phyloP scores from a whole-genome alignment of 345 rosid species.

The Zanthoxylum bungeanum region DNA sequence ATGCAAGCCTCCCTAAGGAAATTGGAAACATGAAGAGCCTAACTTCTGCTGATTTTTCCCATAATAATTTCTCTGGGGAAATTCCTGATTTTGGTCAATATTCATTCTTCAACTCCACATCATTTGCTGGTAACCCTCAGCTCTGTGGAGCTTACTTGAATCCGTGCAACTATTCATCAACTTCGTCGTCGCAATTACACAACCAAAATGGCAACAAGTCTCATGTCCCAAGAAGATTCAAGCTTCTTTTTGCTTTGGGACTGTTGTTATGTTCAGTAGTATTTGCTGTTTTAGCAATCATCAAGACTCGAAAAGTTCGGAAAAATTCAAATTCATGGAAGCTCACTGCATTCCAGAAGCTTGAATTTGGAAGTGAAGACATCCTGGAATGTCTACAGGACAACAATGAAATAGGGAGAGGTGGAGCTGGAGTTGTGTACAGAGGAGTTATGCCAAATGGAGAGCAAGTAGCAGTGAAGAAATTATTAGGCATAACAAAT shows the following conservation, averaged over 20 bases:
- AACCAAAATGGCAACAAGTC: constrained; percentile 27
- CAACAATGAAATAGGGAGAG: constrained; percentile 80
- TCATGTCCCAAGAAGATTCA: constrained; percentile 47
- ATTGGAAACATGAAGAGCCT: constrained; percentile 77
- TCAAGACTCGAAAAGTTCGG: constrained; percentile 48
- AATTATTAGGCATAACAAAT: constrained; percentile 62
- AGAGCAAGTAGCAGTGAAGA: constrained; percentile 82
- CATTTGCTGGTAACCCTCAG: constrained; percentile 77
- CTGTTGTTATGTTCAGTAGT: constrained; percentile 64
- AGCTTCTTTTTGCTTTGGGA: constrained; percentile 76
- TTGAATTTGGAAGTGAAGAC: constrained; percentile 67
- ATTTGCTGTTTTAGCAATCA: constrained; percentile 60
- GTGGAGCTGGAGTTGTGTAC: constrained; percentile 92
- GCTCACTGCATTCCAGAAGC: constrained; percentile 78
- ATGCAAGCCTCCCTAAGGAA: constrained; percentile 54
- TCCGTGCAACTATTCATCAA: constrained; percentile 50
- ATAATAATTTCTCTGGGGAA: constrained; percentile 73
- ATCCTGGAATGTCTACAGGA: constrained; percentile 87
- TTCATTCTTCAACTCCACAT: constrained; percentile 72
- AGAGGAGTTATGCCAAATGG: constrained; percentile 85
- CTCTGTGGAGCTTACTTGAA: constrained; percentile 75
- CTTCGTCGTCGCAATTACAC: constrained; percentile 25
- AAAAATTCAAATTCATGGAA: constrained; percentile 62
- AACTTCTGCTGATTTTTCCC: constrained; percentile 82
- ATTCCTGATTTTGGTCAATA: constrained; percentile 80